Percentiles rank a stretch among this genome's conserved stretches.
Conservation (phyloP, 768 basidiomycete species). For the Tremella fuciformis region DNA sequence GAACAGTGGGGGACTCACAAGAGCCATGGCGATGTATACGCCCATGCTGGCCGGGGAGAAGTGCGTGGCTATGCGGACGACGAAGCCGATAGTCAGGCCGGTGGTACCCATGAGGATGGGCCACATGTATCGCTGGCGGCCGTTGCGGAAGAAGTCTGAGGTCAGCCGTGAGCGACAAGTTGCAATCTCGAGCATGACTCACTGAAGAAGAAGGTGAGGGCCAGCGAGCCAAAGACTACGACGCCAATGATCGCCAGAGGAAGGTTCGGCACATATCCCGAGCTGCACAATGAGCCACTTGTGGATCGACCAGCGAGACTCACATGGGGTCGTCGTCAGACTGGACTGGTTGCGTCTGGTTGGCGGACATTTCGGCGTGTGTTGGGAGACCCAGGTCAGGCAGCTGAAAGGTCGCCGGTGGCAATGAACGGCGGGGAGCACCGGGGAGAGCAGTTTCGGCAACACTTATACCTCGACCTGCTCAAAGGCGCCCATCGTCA, state of each 20-base stretch:
- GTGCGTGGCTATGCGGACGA: conserved; percentile 7
- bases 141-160: conserved; percentile 12
- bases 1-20: conserved; percentile 14
- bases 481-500: too few relatives aligned
- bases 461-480: too few relatives aligned
- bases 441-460: too few relatives aligned
- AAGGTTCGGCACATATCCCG: conserved; percentile 12
- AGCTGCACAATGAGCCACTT: conserved; percentile 2
- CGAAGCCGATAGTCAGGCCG: conserved; percentile 14
- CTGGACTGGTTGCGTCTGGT: too few relatives aligned
- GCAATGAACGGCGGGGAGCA: too few relatives aligned
- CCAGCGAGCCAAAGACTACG: conserved; percentile 4
- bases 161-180: not conserved
- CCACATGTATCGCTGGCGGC: conserved; percentile 14
- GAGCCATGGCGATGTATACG: not conserved
- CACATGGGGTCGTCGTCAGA: too few relatives aligned
- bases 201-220: conserved; percentile 9
- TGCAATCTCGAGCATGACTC: not conserved
- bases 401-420: too few relatives aligned
- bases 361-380: too few relatives aligned
- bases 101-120: conserved; percentile 12
- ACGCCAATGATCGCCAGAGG: conserved; percentile 4
- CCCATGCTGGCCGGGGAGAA: not conserved
- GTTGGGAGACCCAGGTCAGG: too few relatives aligned
- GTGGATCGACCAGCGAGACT: too few relatives aligned